phyloP scores from a whole-genome alignment of 78 protist species.

The Pigoraptor vietnamica region DNA sequence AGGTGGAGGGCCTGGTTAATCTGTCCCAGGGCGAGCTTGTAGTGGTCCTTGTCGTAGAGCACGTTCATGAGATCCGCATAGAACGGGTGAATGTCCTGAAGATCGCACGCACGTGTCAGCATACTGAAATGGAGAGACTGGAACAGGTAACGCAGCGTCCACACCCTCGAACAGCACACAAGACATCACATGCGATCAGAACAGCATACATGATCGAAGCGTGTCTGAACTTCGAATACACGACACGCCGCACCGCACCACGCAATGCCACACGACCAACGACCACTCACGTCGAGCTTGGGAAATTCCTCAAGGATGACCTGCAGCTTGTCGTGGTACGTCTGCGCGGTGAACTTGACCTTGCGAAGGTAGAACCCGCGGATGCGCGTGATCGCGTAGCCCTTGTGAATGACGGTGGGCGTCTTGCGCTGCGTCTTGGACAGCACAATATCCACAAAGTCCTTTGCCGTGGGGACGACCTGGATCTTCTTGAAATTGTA shows the following conservation, averaged over 20 bases:
- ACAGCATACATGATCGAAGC: no score
- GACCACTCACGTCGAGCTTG: slow-evolving; percentile 76
- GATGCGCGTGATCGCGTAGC: slow-evolving; percentile 84
- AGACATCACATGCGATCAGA: not conserved
- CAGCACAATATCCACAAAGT: slow-evolving; percentile 94
- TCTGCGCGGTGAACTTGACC: slow-evolving; percentile 88
- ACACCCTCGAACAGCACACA: no score
- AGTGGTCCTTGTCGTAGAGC: slow-evolving; percentile 97
- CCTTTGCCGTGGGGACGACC: slow-evolving; percentile 91
- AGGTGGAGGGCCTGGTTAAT: slow-evolving; percentile 69
- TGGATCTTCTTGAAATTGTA: slow-evolving; percentile 59
- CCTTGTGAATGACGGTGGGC: slow-evolving; percentile 96
- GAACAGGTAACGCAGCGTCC: no score
- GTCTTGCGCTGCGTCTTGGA: slow-evolving; percentile 96
- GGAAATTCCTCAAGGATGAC: slow-evolving; percentile 94
- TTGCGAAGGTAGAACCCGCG: slow-evolving; percentile 95
- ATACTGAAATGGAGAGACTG: not conserved
- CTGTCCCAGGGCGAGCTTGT: slow-evolving; percentile 99
- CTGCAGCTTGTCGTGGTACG: slow-evolving; percentile 83
- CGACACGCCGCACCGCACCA: no score
- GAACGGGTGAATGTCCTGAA: slow-evolving; percentile 98
- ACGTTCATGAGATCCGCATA: slow-evolving; percentile 98
- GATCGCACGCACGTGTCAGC: not conserved
- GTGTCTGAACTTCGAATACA: no score
- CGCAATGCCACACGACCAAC: not conserved